Percentiles rank a stretch among this genome's conserved stretches.
These are phyloP conservation scores for Teratosphaeria epicoccoides DNA, from an alignment of 2,329 filamentous ascomycete species.

Conservation along the genomic window DNA sequence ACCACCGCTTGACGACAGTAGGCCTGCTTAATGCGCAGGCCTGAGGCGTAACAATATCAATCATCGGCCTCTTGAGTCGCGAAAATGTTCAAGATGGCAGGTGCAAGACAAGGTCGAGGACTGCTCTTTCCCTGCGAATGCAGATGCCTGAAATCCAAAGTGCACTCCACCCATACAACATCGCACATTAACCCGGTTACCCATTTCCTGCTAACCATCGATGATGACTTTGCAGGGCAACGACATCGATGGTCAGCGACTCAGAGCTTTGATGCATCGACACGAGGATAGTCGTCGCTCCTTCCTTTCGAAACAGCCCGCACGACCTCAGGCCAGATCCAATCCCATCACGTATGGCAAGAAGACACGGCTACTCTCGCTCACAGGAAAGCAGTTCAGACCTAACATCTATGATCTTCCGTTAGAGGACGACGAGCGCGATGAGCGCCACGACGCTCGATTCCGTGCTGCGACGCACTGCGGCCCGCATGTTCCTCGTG, in stretches of 20 bases:
- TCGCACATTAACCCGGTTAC: too few relatives aligned
- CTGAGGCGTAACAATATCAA: neutral
- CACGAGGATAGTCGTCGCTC: neutral
- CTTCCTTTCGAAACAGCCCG: neutral
- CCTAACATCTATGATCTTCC: slow-evolving; percentile 10
- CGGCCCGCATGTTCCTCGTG: slow-evolving; percentile 9
- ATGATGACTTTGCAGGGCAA: neutral
- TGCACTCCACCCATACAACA: too few relatives aligned
- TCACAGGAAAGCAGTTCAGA: slow-evolving; percentile 14
- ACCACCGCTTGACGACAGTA: slow-evolving; percentile 3
- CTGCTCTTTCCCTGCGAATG: neutral
- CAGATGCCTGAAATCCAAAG: neutral
- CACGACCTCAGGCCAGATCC: slow-evolving; percentile 1
- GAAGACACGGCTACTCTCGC: slow-evolving; percentile 10
- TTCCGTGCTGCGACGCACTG: slow-evolving; percentile 1
- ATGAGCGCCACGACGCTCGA: neutral
- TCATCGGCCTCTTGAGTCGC: neutral
- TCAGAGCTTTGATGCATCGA: neutral
- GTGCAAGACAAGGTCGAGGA: neutral
- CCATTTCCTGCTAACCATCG: too few relatives aligned
- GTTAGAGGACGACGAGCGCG: slow-evolving; percentile 5
- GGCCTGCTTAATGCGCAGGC: too few relatives aligned
- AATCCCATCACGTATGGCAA: slow-evolving; percentile 14
- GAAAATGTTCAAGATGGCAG: neutral
- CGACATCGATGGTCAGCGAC: neutral